Base-by-base conservation (phyloP, 495 filamentous ascomycete genomes). In the Barbatosphaeria neglecta region DNA sequence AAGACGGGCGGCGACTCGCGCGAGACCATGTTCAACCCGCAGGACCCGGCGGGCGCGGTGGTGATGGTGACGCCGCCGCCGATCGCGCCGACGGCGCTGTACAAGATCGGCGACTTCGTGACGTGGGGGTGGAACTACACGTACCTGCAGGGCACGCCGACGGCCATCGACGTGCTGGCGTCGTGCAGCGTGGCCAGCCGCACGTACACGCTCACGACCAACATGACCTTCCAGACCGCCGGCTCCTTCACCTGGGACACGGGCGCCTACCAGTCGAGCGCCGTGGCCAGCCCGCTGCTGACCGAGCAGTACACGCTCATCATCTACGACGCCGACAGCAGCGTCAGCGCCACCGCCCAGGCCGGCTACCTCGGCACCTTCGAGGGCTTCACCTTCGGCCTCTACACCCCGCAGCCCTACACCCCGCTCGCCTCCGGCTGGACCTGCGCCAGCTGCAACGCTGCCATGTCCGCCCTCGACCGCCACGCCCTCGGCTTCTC, bases 81-180 rank as follows among this genome's bases (percentile, higher is more conserved):
- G 4, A 63, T 72, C 1, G 71, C 70, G 5, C 75, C 78, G 7
- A 67, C 77, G 4, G 78, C 81, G 50, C 86, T 87, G 58, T 97
- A 87, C 79, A 90, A 90, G 64, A 84, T 97, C 58, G 86, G 84
- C 16, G 81, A 96, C 31, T 74, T 74, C 45, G 70, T 95, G 15
- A 95, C 88, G 1, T 90, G 90, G 63, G 81, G 68, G 0, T 98
- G 90, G 90, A 96, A 96, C 65, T 97, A 95, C 68, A 98, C 92
- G 2, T 87, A 83, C 38, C 69, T 98, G 33, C 75, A 76, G 23
- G 80, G 80, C 16, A 83, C 80, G 1, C 92, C 92, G 0, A 80
- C 77, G 3, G 82, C 78, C 24, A 66, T 98, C 53, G 85, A 98
- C 53, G 77, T 96, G 4, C 65, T 92, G 24, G 84, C 92, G 10